Evolutionary conservation across 177 flowering plant genomes (phyloP), one percentile per base, ranked within the genome.

Genomic region (Vitis hybrid): DNA sequence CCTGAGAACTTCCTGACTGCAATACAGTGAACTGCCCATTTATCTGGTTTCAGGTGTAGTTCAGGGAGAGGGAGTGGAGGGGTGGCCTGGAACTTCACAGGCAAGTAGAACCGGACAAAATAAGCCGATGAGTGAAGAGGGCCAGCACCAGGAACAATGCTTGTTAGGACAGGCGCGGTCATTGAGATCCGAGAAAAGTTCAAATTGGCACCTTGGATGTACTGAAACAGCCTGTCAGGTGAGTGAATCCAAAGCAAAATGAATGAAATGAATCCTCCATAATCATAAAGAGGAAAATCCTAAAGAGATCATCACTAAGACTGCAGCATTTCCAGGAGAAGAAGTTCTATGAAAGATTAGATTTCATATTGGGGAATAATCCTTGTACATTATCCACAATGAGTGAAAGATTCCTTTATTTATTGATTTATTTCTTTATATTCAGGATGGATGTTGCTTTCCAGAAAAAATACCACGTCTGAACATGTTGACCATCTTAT

Each of bases 1-100:
- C 97, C 98, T 11, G 93, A 83, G 73, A 93, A 93, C 77, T 79
- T 86, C 73, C 94, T 80, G 8, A 91, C 91, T 1, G 93, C 98
- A 77, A 90, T 74, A 69, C 86, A 90, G 66, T 71, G 91, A 53
- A 83, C 72, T 18, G 58, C 62, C 91, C 85, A 84, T 32, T 66
- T 70, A 35, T 66, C 76, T 9, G 84, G 83, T 56, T 79, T 58
- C 79, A 91, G 75, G 27, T 87, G 70, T 73, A 91, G 82, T 68
- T 88, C 89, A 11, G 90, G 90, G 55, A 90, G 94, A 6, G 95
- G 92, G 41, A 80, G 66, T 3, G 98, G 98, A 27, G 94, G 92
- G 52, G 11, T 48, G 4, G 68, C 79, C 64, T 88, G 93, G 78
- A 90, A 91, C 77, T 90, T 87, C 11, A 50, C 71, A 0, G 98